These are phyloP conservation scores for Kodamaea ohmeri DNA, from an alignment of 1,139 yeast genomes.

Conservation along the genomic window DNA sequence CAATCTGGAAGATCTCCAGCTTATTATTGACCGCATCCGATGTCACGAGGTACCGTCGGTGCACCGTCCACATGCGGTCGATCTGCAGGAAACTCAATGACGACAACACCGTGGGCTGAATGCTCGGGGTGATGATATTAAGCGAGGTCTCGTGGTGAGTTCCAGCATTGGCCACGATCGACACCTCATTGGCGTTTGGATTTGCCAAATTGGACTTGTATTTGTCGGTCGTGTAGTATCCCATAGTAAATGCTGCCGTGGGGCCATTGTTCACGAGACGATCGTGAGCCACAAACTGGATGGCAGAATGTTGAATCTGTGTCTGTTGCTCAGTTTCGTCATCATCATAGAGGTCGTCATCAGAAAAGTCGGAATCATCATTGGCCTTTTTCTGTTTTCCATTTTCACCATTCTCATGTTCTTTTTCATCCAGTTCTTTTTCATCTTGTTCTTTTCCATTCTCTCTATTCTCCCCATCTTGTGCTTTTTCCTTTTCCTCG, in stretches of 20 bases:
- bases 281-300: conserved; percentile 50
- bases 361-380: conserved; percentile 14
- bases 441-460: too few relatives aligned
- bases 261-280: conserved; percentile 71
- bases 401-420: conserved; percentile 15
- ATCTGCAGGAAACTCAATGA: conserved; percentile 75
- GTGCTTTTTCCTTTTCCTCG: conserved; percentile 6
- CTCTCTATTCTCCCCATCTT: conserved; percentile 4
- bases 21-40: conserved; percentile 64
- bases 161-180: conserved; percentile 73
- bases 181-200: conserved; percentile 63
- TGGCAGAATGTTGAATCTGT: conserved; percentile 26
- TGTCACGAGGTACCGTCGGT: conserved; percentile 60
- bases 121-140: conserved; percentile 59
- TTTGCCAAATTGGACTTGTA: conserved; percentile 61
- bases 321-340: conserved; percentile 23
- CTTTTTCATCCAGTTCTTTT: conserved; percentile 20
- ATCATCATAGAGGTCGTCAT: conserved; percentile 36
- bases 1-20: conserved; percentile 72
- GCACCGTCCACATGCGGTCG: conserved; percentile 70
- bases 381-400: conserved; percentile 4
- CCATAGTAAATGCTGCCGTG: conserved; percentile 64
- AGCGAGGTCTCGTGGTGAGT: conserved; percentile 53
- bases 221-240: conserved; percentile 55
- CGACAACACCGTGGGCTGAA: conserved; percentile 64